Conservation (phyloP, 2,329 filamentous ascomycete species). For the Cladosporium sp. region DNA sequence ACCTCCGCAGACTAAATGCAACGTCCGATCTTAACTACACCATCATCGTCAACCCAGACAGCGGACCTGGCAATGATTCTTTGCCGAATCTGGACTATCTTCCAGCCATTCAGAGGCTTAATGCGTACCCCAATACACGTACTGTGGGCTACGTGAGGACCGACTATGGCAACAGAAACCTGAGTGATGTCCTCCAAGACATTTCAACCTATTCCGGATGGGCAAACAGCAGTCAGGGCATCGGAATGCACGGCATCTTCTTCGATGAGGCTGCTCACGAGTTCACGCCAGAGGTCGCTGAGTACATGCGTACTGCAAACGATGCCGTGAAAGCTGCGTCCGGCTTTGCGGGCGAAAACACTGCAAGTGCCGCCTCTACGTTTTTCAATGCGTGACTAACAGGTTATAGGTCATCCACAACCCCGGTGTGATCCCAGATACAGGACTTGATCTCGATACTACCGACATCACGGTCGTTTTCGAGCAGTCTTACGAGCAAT, state of each 20-base stretch:
- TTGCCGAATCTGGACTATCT: conserved; percentile 30
- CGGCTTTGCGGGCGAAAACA: conserved; percentile 21
- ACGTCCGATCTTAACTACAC: conserved; percentile 25
- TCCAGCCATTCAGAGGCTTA: conserved; percentile 29
- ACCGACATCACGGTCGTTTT: conserved; percentile 29
- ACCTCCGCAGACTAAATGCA: conserved; percentile 15
- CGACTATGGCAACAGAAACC: conserved; percentile 26
- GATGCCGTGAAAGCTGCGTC: conserved; percentile 22
- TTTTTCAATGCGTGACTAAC: neutral
- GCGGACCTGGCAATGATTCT: conserved; percentile 23
- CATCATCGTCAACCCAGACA: conserved; percentile 27
- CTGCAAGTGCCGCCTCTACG: conserved; percentile 15
- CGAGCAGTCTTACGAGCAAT: conserved; percentile 25
- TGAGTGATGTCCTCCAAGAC: conserved; percentile 25
- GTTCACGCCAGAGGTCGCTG: conserved; percentile 14
- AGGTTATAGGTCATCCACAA: conserved; percentile 27
- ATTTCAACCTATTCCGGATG: conserved; percentile 31
- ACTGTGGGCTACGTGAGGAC: conserved; percentile 33
- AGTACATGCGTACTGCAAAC: conserved; percentile 22
- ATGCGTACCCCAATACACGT: conserved; percentile 29
- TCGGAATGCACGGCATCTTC: conserved; percentile 30
- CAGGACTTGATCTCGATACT: conserved; percentile 15
- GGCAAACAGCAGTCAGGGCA: conserved; percentile 21
- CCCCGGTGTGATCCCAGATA: conserved; percentile 25
- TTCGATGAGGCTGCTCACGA: conserved; percentile 29